phyloP scores from a whole-genome alignment of 805 yeast genomes.

The Sugiyamaella boreocaroliniensis region DNA sequence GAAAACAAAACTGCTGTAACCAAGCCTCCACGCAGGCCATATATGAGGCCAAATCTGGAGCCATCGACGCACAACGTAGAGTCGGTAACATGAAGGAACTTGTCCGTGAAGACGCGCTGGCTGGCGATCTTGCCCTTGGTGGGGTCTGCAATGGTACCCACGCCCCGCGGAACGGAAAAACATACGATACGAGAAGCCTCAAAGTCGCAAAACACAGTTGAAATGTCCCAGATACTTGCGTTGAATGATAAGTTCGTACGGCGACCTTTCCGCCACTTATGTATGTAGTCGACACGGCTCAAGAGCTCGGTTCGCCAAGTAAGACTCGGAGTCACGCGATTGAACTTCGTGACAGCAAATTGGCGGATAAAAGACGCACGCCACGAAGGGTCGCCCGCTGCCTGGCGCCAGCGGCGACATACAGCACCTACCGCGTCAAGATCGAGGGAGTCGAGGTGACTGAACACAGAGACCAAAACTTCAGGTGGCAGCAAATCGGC shows the following conservation, averaged over 20 bases:
- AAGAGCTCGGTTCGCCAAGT: slow-evolving; percentile 29
- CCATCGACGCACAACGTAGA: slow-evolving; percentile 21
- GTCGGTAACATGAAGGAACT: slow-evolving; percentile 9
- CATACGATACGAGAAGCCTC: slow-evolving; percentile 18
- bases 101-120: slow-evolving; percentile 21
- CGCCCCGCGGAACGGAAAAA: slow-evolving; percentile 22
- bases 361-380: slow-evolving; percentile 20
- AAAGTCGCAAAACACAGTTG: slow-evolving; percentile 23
- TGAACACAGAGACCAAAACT: slow-evolving; percentile 21
- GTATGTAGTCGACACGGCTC: slow-evolving; percentile 20
- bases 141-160: slow-evolving; percentile 27
- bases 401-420: slow-evolving; percentile 25
- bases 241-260: slow-evolving; percentile 22
- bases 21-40: slow-evolving; percentile 24
- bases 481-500: slow-evolving; percentile 21
- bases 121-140: slow-evolving; percentile 25
- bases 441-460: slow-evolving; percentile 18
- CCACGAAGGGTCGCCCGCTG: slow-evolving; percentile 29
- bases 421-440: slow-evolving; percentile 24
- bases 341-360: slow-evolving; percentile 21
- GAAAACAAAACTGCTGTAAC: slow-evolving; percentile 21
- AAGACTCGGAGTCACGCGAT: slow-evolving; percentile 20
- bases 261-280: slow-evolving; percentile 26
- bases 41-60: slow-evolving; percentile 27
- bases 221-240: slow-evolving; percentile 17